phyloP scores from a whole-genome alignment of 352 stramenopile species.

The Globisporangium acanthophoron region DNA sequence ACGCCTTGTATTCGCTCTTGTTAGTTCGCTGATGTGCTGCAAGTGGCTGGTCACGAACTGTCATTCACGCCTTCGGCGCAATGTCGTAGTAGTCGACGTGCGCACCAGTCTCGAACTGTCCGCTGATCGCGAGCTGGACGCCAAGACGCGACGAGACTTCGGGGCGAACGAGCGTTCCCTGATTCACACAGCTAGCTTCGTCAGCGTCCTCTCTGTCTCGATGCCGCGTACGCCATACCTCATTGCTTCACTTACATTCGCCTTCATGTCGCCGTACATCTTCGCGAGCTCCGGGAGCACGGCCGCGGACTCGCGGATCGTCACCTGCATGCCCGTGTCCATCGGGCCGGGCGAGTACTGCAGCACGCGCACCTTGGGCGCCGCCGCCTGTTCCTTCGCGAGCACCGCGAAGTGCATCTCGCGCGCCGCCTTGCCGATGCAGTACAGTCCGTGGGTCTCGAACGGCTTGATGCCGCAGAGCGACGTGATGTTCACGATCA shows the following conservation, averaged over 20 bases:
- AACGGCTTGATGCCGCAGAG: slow-evolving; percentile 79
- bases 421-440: slow-evolving; percentile 75
- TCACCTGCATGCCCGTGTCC: slow-evolving; percentile 82
- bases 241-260: slow-evolving; percentile 3
- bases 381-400: slow-evolving; percentile 44
- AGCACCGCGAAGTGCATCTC: slow-evolving; percentile 85
- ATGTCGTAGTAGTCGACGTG: slow-evolving; percentile 82
- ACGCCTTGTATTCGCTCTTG: too few species aligned
- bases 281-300: slow-evolving; percentile 32
- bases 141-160: slow-evolving; percentile 52
- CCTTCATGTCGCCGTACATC: slow-evolving; percentile 54
- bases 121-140: slow-evolving; percentile 44
- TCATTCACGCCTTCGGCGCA: neutral
- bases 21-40: too few species aligned
- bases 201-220: neutral
- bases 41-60: neutral
- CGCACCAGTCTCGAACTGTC: slow-evolving; percentile 44
- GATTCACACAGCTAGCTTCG: neutral
- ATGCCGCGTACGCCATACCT: neutral
- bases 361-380: slow-evolving; percentile 45
- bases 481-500: slow-evolving; percentile 86
- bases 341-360: slow-evolving; percentile 87
- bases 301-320: slow-evolving; percentile 43
- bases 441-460: slow-evolving; percentile 77
- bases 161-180: slow-evolving; percentile 47